These are phyloP conservation scores for Fusarium sp. DNA, from an alignment of 2,329 filamentous ascomycete genomes.

Conservation along the genomic window DNA sequence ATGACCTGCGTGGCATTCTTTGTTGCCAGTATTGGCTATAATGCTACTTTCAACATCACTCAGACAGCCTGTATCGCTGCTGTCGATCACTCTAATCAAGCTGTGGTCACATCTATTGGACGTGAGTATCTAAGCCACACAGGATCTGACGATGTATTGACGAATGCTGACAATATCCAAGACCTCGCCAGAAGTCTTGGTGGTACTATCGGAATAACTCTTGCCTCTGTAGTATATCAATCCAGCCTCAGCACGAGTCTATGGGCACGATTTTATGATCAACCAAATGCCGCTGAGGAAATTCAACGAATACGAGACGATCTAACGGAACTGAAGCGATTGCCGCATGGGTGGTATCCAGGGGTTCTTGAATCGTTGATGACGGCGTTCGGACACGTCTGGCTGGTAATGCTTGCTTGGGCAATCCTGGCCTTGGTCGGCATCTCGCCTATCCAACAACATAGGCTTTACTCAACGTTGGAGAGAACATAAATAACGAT, in stretches of 20 bases:
- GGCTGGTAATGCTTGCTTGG: constrained; percentile 7
- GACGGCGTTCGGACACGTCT: constrained; percentile 22
- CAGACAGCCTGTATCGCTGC: constrained; percentile 16
- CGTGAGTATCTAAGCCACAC: not conserved
- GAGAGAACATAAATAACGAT: not conserved
- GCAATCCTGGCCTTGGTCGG: constrained; percentile 11
- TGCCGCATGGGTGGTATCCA: constrained; percentile 5
- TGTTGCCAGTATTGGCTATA: constrained; percentile 75
- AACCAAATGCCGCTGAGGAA: not conserved
- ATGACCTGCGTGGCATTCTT: constrained; percentile 51
- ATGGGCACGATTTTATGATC: not conserved
- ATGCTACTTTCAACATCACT: constrained; percentile 69
- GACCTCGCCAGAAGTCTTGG: constrained; percentile 13
- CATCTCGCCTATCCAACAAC: constrained; percentile 15
- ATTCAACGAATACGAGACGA: constrained; percentile 11
- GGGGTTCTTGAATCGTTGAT: constrained; percentile 16
- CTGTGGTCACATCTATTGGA: constrained; percentile 12
- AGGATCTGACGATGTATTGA: too few relatives aligned
- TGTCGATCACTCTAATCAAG: constrained; percentile 13
- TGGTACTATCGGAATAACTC: constrained; percentile 15
- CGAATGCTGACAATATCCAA: not conserved
- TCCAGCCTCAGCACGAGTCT: not conserved
- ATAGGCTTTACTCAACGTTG: constrained; percentile 8
- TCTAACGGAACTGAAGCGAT: not conserved
- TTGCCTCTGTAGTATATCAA: constrained; percentile 23